phyloP scores from a whole-genome alignment of 2,329 filamentous ascomycete species.

The Neofusicoccum parvum region DNA sequence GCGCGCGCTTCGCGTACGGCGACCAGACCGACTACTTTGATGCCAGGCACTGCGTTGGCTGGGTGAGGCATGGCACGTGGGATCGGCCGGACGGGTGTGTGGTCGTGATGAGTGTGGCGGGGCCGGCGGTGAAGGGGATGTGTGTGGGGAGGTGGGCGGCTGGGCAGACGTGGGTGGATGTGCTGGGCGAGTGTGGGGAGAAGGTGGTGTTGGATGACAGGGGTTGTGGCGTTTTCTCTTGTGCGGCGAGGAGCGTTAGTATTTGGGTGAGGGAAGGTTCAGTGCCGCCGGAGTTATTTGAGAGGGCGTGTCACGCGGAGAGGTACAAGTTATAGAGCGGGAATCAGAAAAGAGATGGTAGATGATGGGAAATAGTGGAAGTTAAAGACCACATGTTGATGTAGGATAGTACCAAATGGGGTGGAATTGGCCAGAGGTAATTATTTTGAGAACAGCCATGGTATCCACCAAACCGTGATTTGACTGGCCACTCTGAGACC shows the following conservation, averaged over 20 bases:
- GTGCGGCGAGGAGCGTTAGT: conserved; percentile 54
- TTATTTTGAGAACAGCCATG: too few relatives aligned
- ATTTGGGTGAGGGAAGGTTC: conserved; percentile 60
- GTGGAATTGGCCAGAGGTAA: too few relatives aligned
- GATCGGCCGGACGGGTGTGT: conserved; percentile 33
- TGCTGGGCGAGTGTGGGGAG: conserved; percentile 57
- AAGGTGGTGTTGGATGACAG: conserved; percentile 61
- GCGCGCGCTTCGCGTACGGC: conserved; percentile 69
- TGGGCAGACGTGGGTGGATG: conserved; percentile 66
- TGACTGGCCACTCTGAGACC: too few relatives aligned
- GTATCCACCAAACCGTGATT: too few relatives aligned
- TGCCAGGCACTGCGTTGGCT: conserved; percentile 62
- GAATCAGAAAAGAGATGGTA: too few relatives aligned
- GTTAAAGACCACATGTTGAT: not conserved
- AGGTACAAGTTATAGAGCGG: not conserved
- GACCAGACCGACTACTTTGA: conserved; percentile 66
- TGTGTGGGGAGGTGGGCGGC: conserved; percentile 60
- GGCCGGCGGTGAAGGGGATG: conserved; percentile 60
- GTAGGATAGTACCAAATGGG: too few relatives aligned
- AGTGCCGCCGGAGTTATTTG: conserved; percentile 33
- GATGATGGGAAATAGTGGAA: not conserved
- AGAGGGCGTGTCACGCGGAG: not conserved
- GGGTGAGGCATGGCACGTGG: conserved; percentile 55
- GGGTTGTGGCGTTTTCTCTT: conserved; percentile 62
- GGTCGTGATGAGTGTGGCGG: conserved; percentile 59